A percentile compares a stretch with the other conserved stretches of the same genome.
phyloP scores from a whole-genome alignment of 345 rosid genomes.

The Anacardium occidentale region DNA sequence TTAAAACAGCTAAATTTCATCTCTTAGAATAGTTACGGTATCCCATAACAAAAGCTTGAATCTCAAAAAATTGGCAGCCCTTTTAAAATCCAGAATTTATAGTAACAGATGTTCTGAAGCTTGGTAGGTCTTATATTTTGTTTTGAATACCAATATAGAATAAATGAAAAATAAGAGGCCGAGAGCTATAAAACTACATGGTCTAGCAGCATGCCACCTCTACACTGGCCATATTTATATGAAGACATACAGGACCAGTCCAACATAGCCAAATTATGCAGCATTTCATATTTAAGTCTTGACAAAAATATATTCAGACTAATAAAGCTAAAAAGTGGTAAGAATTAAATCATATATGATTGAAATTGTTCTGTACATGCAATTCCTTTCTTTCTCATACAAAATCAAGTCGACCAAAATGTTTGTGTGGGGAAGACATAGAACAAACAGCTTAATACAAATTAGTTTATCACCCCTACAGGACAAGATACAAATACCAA shows the following conservation, averaged over 20 bases:
- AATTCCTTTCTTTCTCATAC: not conserved
- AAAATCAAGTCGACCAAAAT: not conserved
- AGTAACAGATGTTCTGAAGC: not conserved
- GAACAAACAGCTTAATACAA: too few species aligned
- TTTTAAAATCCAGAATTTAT: conserved; percentile 1
- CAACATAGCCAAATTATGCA: not conserved
- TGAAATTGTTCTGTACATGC: not conserved
- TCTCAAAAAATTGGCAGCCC: not conserved
- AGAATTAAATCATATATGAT: not conserved
- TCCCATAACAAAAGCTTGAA: conserved; percentile 10
- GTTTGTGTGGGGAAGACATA: too few species aligned
- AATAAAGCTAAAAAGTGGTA: not conserved
- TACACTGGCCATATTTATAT: not conserved
- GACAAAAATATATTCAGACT: not conserved
- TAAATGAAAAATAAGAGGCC: conserved; percentile 11
- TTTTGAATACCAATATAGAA: conserved; percentile 7
- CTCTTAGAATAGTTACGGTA: not conserved
- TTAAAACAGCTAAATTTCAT: not conserved
- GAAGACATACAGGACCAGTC: not conserved
- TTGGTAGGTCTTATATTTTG: conserved; percentile 1
- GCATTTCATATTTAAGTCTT: not conserved
- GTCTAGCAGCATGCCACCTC: not conserved
- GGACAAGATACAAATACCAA: not conserved
- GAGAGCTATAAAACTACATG: not conserved
- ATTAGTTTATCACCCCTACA: too few species aligned